A percentile compares a stretch with the other conserved stretches of the same genome.
Evolutionary conservation across 345 rosid genomes (phyloP).

Genomic region (Pelargonium nanum): DNA sequence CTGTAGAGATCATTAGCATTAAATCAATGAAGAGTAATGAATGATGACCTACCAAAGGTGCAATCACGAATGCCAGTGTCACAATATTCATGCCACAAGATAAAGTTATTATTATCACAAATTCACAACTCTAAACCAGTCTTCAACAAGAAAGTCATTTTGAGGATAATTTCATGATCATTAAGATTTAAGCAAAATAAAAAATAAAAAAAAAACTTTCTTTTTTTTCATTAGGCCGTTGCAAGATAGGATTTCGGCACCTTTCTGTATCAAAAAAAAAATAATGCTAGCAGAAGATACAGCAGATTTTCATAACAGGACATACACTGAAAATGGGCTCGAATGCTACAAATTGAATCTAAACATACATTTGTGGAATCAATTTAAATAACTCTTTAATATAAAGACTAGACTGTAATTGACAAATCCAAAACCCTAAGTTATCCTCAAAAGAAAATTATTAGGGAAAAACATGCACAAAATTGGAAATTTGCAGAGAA

Average conservation of each 20-base stretch:
- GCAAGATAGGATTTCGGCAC: no score
- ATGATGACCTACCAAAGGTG: no score
- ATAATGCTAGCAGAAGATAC: no score
- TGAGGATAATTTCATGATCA: neutral
- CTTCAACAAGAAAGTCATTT: neutral
- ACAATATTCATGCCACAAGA: no score
- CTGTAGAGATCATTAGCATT: neutral
- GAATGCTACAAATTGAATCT: neutral
- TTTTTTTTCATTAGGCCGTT: no score
- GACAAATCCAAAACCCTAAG: neutral
- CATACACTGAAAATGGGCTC: neutral
- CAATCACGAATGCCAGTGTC: no score
- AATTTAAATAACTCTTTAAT: neutral
- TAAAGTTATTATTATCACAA: no score
- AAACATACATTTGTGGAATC: neutral
- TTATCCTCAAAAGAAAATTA: neutral
- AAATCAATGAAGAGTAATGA: neutral
- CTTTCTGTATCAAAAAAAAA: no score
- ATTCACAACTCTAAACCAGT: neutral
- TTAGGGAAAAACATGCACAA: no score
- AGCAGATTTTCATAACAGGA: no score
- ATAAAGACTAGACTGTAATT: neutral
- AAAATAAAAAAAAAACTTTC: no score
- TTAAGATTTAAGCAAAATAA: no score
- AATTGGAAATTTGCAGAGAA: neutral